These are phyloP conservation scores for Euclidium syriacum DNA, from an alignment of 345 rosid genomes.

Conservation along the genomic window DNA sequence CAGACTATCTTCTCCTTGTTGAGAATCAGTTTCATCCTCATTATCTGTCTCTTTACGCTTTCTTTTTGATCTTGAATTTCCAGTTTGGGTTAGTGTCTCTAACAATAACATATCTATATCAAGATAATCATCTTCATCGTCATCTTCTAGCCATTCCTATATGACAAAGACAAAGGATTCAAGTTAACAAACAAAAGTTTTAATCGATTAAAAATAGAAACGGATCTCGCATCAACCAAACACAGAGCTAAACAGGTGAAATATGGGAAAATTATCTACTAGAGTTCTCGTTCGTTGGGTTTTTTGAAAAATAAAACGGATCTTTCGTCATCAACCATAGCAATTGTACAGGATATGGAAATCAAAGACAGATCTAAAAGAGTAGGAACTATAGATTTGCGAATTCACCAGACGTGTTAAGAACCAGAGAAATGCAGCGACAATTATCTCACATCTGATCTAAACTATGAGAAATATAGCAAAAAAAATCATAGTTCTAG, in stretches of 20 bases:
- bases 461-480: background rate
- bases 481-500: constrained; percentile 12
- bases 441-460: constrained; percentile 30
- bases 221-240: too few relatives aligned
- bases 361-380: background rate
- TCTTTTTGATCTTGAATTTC: too few relatives aligned
- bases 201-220: too few relatives aligned
- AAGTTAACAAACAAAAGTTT: too few relatives aligned
- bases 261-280: background rate
- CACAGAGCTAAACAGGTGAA: background rate
- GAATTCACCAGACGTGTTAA: background rate
- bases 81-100: too few relatives aligned
- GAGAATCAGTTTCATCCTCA: background rate
- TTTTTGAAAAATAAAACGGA: too few relatives aligned
- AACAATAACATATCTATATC: too few relatives aligned
- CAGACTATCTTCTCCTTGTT: background rate
- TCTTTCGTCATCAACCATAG: background rate
- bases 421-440: background rate
- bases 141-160: too few relatives aligned
- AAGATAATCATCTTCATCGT: too few relatives aligned
- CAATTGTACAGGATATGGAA: too few relatives aligned
- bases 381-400: background rate
- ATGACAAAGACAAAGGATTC: too few relatives aligned
- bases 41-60: too few relatives aligned
- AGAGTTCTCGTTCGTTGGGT: background rate